These are phyloP conservation scores for Salvia hispanica DNA, from an alignment of 257 asterid genomes.

Conservation along the genomic window DNA sequence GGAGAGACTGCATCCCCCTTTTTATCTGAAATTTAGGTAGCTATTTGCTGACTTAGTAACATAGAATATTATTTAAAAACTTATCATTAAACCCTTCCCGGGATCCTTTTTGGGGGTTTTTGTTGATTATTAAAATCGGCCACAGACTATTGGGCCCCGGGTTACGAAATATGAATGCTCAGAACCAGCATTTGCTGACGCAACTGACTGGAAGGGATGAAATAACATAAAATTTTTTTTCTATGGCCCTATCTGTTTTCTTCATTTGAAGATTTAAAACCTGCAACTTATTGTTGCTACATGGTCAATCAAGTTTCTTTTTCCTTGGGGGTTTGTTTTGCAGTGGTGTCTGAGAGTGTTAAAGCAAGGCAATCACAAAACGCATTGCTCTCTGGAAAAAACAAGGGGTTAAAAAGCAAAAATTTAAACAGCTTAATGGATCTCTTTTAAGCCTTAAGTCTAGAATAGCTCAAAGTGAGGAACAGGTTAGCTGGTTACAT, in stretches of 20 bases:
- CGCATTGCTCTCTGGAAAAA: slow-evolving; percentile 66
- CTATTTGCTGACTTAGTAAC: slow-evolving; percentile 18
- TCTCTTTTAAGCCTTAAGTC: slow-evolving; percentile 65
- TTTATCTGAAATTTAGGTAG: slow-evolving; percentile 93
- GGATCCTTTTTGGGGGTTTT: slow-evolving; percentile 28
- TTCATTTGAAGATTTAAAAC: background rate
- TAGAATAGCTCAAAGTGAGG: slow-evolving; percentile 69
- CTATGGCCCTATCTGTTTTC: background rate
- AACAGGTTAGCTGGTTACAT: slow-evolving; percentile 57
- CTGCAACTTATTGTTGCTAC: slow-evolving; percentile 17
- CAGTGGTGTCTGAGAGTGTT: slow-evolving; percentile 96
- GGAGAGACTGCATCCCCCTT: slow-evolving; percentile 80
- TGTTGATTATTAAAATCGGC: slow-evolving; percentile 27
- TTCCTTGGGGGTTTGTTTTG: slow-evolving; percentile 36
- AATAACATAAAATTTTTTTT: slow-evolving; percentile 67
- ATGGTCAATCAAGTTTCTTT: slow-evolving; percentile 22
- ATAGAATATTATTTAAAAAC: no score
- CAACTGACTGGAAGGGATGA: slow-evolving; percentile 89
- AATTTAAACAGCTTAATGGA: slow-evolving; percentile 59
- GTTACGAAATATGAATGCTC: slow-evolving; percentile 95
- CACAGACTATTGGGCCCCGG: slow-evolving; percentile 99
- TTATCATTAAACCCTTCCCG: slow-evolving; percentile 24
- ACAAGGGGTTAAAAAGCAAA: slow-evolving; percentile 58
- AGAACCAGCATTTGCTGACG: slow-evolving; percentile 85
- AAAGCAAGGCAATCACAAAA: slow-evolving; percentile 87